These are phyloP conservation scores for Centella asiatica DNA, from an alignment of 129 eudicot species.

Conservation along the genomic window DNA sequence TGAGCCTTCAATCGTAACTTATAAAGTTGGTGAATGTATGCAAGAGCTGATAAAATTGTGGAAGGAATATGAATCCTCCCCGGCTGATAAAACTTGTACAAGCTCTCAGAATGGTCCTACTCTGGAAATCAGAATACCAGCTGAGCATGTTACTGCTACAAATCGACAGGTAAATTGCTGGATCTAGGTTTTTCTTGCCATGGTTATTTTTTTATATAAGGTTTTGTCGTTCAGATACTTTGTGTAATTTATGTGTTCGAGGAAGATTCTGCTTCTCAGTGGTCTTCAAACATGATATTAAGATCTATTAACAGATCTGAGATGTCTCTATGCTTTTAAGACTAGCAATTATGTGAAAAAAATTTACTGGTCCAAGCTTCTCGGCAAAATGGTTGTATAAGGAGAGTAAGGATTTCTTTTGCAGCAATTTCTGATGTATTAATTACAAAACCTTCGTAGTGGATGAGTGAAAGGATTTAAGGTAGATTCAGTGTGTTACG, in stretches of 20 bases:
- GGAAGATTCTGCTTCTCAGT: background rate
- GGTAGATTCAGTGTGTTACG: background rate
- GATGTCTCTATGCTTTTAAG: background rate
- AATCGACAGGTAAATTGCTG: constrained; percentile 75
- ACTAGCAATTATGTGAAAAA: background rate
- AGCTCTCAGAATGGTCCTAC: constrained; percentile 63
- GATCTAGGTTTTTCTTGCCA: background rate
- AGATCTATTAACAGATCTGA: background rate
- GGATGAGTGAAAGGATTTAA: background rate
- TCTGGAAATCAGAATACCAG: constrained; percentile 83
- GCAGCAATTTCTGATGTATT: no score
- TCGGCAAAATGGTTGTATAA: no score
- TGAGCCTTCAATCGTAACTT: constrained; percentile 55
- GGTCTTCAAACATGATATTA: background rate
- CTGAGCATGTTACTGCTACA: constrained; percentile 94
- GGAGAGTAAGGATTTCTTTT: no score
- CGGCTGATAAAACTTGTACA: constrained; percentile 40
- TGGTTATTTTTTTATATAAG: no score
- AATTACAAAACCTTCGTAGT: background rate
- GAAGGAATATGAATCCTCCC: constrained; percentile 69
- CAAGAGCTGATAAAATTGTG: constrained; percentile 71
- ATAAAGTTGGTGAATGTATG: constrained; percentile 95
- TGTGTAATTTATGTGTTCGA: background rate
- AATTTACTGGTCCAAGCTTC: background rate
- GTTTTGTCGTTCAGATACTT: background rate